These are phyloP conservation scores for Citrus sinensis DNA, from an alignment of 345 rosid genomes.

Conservation along the genomic window DVS_A1.0 CM039163.1:641501-642000, in stretches of 20 bases:
- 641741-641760: too few relatives aligned
- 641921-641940: background rate
- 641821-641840: background rate
- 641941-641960: background rate
- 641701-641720: too few relatives aligned
- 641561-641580: too few relatives aligned
- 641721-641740: too few relatives aligned
- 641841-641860: background rate
- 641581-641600: too few relatives aligned
- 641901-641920: conserved; percentile 9
- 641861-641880: background rate
- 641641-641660: too few relatives aligned
- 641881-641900: conserved; percentile 8
- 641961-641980: conserved; percentile 12
- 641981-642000: conserved; percentile 6
- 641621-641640: too few relatives aligned
- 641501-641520: background rate
- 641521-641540: background rate
- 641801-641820: background rate
- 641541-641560: too few relatives aligned
- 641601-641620: too few relatives aligned
- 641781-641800: background rate
- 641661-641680: too few relatives aligned
- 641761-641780: background rate
- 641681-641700: fast-evolving